Evolutionary conservation across 345 rosid genomes (phyloP).

Genomic region (Moringa oleifera): DNA sequence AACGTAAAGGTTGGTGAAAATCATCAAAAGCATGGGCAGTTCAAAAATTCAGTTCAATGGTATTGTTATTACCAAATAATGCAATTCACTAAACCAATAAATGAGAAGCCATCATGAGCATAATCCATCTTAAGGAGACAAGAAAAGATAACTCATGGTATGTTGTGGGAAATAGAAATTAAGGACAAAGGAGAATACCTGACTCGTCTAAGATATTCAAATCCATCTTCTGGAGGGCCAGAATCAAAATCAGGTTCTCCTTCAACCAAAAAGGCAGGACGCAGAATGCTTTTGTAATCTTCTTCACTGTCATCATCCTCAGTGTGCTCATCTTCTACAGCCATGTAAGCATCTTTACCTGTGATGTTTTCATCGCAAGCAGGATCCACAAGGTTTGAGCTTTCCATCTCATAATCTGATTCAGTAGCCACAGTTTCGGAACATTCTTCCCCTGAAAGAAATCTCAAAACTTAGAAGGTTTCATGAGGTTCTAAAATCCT

Average conservation of each 20-base stretch:
- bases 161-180: not conserved
- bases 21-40: too few relatives aligned
- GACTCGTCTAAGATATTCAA: slow-evolving; percentile 85
- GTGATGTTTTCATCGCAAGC: slow-evolving; percentile 15
- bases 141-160: not conserved
- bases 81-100: not conserved
- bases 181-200: slow-evolving; percentile 37
- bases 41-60: too few relatives aligned
- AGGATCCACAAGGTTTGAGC: slow-evolving; percentile 17
- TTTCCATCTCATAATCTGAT: slow-evolving; percentile 21
- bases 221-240: slow-evolving; percentile 93
- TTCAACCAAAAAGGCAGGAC: slow-evolving; percentile 73
- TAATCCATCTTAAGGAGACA: not conserved
- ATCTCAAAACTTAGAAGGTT: slow-evolving; percentile 16
- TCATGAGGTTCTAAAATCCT: slow-evolving; percentile 5
- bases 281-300: slow-evolving; percentile 66
- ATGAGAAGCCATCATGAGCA: too few relatives aligned
- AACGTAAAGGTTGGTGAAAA: too few relatives aligned
- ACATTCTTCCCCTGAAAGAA: slow-evolving; percentile 45
- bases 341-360: slow-evolving; percentile 23
- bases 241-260: slow-evolving; percentile 88
- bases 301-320: slow-evolving; percentile 66
- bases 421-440: slow-evolving; percentile 25
- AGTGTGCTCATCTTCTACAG: slow-evolving; percentile 27
- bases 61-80: not conserved